phyloP scores from a whole-genome alignment of 495 filamentous ascomycete genomes.

The Hypomontagnella submonticulosa region DNA sequence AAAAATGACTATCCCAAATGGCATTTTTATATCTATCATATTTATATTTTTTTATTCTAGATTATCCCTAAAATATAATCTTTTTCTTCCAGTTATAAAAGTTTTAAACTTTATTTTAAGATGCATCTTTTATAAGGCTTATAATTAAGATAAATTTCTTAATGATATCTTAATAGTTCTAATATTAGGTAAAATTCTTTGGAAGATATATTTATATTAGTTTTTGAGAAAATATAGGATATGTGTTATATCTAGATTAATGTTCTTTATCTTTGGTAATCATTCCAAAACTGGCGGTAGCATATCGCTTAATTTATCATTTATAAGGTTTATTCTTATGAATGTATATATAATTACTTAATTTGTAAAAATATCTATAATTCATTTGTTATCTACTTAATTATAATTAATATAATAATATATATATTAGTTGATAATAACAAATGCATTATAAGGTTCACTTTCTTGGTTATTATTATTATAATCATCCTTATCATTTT shows the following conservation, averaged over 20 bases:
- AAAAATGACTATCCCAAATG: background rate
- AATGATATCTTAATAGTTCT: background rate
- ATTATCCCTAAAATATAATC: background rate
- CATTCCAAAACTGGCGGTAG: background rate
- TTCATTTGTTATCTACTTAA: no score
- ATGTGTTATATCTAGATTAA: background rate
- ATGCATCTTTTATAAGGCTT: background rate
- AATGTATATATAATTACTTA: no score
- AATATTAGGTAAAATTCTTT: background rate
- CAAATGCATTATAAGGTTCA: no score
- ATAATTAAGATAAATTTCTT: background rate
- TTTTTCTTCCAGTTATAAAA: background rate
- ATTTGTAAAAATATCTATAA: no score
- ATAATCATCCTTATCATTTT: conserved; percentile 2
- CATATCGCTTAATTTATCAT: background rate
- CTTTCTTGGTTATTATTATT: no score
- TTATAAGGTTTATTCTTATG: no score
- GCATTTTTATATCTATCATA: background rate
- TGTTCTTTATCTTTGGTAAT: background rate
- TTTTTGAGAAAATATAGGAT: background rate
- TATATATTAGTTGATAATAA: no score
- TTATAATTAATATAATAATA: no score
- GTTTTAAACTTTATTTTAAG: background rate
- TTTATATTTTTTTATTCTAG: background rate
- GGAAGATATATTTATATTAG: background rate